Conservation (phyloP, 352 stramenopile genomes). For the Blastocystis sp. region DNA sequence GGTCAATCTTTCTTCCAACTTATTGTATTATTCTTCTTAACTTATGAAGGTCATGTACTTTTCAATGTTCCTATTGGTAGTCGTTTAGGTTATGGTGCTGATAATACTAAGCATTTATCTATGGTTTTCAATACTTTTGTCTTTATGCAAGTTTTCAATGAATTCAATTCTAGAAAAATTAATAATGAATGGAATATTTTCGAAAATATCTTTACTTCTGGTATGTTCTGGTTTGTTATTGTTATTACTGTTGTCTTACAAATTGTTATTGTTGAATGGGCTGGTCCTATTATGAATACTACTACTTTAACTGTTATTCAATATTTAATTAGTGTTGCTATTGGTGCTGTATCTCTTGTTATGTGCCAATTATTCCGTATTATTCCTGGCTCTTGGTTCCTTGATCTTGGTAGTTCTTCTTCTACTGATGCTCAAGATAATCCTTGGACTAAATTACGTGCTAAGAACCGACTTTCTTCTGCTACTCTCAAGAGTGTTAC, state of each 20-base stretch:
- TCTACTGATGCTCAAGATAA: not conserved
- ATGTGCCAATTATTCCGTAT: conserved; percentile 53
- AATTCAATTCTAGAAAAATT: conserved; percentile 65
- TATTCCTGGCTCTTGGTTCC: conserved; percentile 46
- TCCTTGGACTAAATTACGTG: too few species aligned
- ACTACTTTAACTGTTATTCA: conserved; percentile 47
- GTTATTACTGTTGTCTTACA: conserved; percentile 66
- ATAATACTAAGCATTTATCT: conserved; percentile 70
- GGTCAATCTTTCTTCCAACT: conserved; percentile 72
- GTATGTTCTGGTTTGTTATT: conserved; percentile 69
- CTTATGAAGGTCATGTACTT: conserved; percentile 52
- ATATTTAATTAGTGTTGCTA: conserved; percentile 49
- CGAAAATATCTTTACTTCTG: conserved; percentile 63
- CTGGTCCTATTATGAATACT: conserved; percentile 54
- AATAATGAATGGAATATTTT: conserved; percentile 82
- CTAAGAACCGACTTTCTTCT: not conserved
- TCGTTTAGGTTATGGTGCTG: conserved; percentile 37
- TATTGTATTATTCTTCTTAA: conserved; percentile 57
- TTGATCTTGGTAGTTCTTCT: conserved; percentile 6
- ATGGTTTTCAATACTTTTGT: conserved; percentile 89
- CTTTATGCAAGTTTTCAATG: conserved; percentile 75
- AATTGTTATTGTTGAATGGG: conserved; percentile 76
- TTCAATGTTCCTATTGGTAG: conserved; percentile 39
- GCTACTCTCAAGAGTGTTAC: conserved; percentile 21
- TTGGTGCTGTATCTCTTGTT: conserved; percentile 51